These are phyloP conservation scores for Euphorbia corollata DNA, from an alignment of 441 rosid species.

Conservation along the genomic window DNA sequence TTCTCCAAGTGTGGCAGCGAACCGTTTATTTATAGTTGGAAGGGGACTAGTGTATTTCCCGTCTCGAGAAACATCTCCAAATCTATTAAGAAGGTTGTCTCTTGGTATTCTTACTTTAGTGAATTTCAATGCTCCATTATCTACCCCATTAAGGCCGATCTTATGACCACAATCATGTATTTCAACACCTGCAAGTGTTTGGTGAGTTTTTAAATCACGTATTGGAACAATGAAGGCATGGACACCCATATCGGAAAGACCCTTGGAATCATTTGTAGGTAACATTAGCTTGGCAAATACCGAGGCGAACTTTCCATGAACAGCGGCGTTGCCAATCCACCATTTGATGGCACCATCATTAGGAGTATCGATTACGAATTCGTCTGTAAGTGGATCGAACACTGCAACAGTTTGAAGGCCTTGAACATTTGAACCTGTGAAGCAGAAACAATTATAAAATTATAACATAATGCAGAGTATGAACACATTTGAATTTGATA, in stretches of 20 bases:
- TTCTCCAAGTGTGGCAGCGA: slow-evolving; percentile 92
- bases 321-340: slow-evolving; percentile 99
- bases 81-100: slow-evolving; percentile 91
- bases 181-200: slow-evolving; percentile 80
- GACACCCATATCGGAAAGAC: slow-evolving; percentile 83
- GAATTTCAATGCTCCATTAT: slow-evolving; percentile 91
- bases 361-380: slow-evolving; percentile 75
- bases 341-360: slow-evolving; percentile 95
- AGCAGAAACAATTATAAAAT: slow-evolving; percentile 14
- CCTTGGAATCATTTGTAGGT: slow-evolving; percentile 73
- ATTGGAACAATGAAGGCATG: slow-evolving; percentile 94
- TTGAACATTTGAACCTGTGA: slow-evolving; percentile 82
- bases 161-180: slow-evolving; percentile 93
- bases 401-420: slow-evolving; percentile 85
- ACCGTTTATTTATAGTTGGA: slow-evolving; percentile 82
- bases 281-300: slow-evolving; percentile 82
- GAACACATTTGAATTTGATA: neutral
- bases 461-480: neutral
- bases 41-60: slow-evolving; percentile 91
- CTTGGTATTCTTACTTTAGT: slow-evolving; percentile 80
- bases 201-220: slow-evolving; percentile 73
- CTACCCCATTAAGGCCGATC: slow-evolving; percentile 90
- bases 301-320: slow-evolving; percentile 92
- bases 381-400: slow-evolving; percentile 74
- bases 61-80: slow-evolving; percentile 87